These are phyloP conservation scores for Globisporangium perplexum DNA, from an alignment of 352 stramenopile species.

Conservation along the genomic window DNA sequence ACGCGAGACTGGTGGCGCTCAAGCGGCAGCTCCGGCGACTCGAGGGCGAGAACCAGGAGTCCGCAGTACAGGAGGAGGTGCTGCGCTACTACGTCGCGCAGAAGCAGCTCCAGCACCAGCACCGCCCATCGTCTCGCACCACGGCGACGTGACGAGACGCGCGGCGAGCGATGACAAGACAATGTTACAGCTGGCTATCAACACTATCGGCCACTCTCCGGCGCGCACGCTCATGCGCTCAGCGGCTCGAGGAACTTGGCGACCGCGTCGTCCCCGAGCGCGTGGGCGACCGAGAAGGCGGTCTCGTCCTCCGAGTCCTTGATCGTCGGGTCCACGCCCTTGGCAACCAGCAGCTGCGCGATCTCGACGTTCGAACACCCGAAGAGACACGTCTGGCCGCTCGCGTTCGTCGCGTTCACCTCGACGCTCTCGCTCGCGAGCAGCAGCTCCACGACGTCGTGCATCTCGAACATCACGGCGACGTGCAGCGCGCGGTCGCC, in stretches of 20 bases:
- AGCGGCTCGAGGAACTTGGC: slow-evolving; percentile 52
- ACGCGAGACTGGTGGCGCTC: slow-evolving; percentile 27
- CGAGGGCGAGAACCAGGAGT: slow-evolving; percentile 31
- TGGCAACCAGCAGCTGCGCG: slow-evolving; percentile 48
- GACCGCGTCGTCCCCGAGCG: slow-evolving; percentile 74
- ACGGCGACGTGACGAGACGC: not conserved
- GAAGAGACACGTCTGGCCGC: slow-evolving; percentile 75
- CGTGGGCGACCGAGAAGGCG: slow-evolving; percentile 57
- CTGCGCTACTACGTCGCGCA: slow-evolving; percentile 29
- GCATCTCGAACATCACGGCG: slow-evolving; percentile 81
- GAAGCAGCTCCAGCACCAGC: slow-evolving; percentile 11
- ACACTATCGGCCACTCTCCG: not conserved
- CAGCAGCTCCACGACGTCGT: slow-evolving; percentile 72
- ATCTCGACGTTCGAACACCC: slow-evolving; percentile 73
- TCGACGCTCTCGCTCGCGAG: slow-evolving; percentile 39
- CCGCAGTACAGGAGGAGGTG: slow-evolving; percentile 33
- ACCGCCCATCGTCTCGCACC: not conserved
- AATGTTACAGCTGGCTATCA: not conserved
- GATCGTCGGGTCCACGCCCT: slow-evolving; percentile 59
- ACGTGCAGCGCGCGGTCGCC: slow-evolving; percentile 76
- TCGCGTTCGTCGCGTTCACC: slow-evolving; percentile 65
- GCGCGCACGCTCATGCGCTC: slow-evolving; percentile 6
- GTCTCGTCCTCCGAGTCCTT: slow-evolving; percentile 68
- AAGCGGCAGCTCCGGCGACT: slow-evolving; percentile 39
- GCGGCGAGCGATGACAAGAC: not conserved